phyloP scores from a whole-genome alignment of 2,329 filamentous ascomycete genomes.

The Fusarium lyarnte region DNA sequence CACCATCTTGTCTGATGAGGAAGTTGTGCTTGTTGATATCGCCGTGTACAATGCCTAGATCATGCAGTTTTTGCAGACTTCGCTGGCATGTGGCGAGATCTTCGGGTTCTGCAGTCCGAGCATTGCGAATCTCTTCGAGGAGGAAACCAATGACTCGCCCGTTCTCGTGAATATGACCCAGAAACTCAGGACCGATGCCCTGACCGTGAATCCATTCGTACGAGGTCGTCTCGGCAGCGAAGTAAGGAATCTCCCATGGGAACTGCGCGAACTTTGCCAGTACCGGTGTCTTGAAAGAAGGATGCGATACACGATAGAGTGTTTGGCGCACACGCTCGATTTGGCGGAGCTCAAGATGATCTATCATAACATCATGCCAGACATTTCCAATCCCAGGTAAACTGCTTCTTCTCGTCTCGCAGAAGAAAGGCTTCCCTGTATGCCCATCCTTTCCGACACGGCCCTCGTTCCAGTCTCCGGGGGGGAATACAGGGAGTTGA shows the following conservation, averaged over 20 bases:
- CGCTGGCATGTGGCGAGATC: conserved; percentile 45
- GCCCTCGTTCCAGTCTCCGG: conserved; percentile 54
- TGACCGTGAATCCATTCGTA: conserved; percentile 44
- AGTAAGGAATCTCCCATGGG: conserved; percentile 45
- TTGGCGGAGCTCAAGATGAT: conserved; percentile 47
- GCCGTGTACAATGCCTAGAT: conserved; percentile 47
- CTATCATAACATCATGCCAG: conserved; percentile 49
- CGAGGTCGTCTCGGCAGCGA: conserved; percentile 46
- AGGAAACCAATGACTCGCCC: conserved; percentile 46
- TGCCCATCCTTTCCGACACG: conserved; percentile 43
- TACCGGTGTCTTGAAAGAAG: conserved; percentile 33
- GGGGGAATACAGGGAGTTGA: conserved; percentile 50
- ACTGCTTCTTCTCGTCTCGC: conserved; percentile 33
- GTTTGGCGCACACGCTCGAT: conserved; percentile 41
- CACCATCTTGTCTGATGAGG: conserved; percentile 40
- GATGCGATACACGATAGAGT: conserved; percentile 41
- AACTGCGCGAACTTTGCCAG: conserved; percentile 44
- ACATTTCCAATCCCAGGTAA: conserved; percentile 46
- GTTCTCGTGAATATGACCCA: conserved; percentile 46
- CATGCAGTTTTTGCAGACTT: conserved; percentile 42
- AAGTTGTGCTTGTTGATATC: conserved; percentile 51
- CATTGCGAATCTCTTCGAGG: conserved; percentile 37
- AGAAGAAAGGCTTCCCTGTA: conserved; percentile 43
- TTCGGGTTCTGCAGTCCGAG: conserved; percentile 40
- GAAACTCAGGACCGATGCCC: conserved; percentile 44